Evolutionary conservation across 2,329 filamentous ascomycete genomes (phyloP).

Genomic region (Daldinia eschscholtzii): DNA sequence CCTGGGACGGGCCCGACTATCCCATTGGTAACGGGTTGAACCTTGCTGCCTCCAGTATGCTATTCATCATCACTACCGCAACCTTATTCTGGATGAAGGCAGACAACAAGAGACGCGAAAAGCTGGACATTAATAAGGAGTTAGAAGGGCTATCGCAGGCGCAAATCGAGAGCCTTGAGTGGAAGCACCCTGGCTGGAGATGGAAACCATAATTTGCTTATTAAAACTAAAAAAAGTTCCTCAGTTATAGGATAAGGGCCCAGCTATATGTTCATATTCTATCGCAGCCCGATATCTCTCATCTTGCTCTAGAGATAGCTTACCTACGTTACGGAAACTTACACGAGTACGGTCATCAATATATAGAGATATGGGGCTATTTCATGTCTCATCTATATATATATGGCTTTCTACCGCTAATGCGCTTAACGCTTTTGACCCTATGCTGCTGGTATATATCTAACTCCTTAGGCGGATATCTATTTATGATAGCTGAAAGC

Average conservation of each 20-base stretch:
- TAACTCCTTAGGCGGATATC: background rate
- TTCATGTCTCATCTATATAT: background rate
- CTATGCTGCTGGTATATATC: background rate
- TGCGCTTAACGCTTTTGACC: background rate
- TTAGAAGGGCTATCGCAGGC: conserved; percentile 63
- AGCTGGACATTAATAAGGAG: conserved; percentile 63
- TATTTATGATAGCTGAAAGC: background rate
- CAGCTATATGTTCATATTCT: background rate
- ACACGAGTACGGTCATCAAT: background rate
- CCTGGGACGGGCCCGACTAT: conserved; percentile 73
- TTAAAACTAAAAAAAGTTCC: background rate
- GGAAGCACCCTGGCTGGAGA: conserved; percentile 71
- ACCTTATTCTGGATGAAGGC: conserved; percentile 70
- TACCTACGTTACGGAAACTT: background rate
- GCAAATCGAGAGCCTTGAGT: conserved; percentile 69
- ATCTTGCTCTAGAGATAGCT: background rate
- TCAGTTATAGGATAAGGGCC: background rate
- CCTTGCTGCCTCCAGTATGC: conserved; percentile 67
- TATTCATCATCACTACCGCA: conserved; percentile 62
- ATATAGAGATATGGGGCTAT: background rate
- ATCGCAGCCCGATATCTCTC: background rate
- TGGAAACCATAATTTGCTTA: conserved; percentile 60
- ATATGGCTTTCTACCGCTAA: background rate
- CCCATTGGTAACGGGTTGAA: conserved; percentile 79
- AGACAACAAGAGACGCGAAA: conserved; percentile 69